Evolutionary conservation across 2,329 filamentous ascomycete genomes (phyloP), one percentile per base, ranked within the genome.

Genomic region (Rhexocercosporidium sp.): DNA sequence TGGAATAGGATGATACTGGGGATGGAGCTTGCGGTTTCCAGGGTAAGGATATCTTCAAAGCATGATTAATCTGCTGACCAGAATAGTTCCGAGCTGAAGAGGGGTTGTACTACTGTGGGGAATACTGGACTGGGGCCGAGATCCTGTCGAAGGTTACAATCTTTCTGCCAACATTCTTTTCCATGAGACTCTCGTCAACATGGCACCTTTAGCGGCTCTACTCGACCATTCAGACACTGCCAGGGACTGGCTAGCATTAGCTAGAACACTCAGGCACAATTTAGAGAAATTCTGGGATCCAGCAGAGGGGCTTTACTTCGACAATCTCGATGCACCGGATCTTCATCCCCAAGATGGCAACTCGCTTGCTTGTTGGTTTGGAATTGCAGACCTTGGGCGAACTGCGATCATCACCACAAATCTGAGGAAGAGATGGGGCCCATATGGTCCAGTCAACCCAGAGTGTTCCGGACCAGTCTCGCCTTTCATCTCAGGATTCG

Each of bases 301-400:
- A 2, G 62, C 74, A 2, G 78, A 78, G 3, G 79, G 79, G 20
- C 78, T 84, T 70, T 83, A 84, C 77, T 78, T 79, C 66, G 83
- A 84, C 73, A 85, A 85, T 27, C 29, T 61, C 22, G 49, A 61
- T 29, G 27, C 34, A 27, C 86, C 47, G 27, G 22, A 51, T 0
- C 78, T 91, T 1, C 79, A 85, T 67, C 86, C 87, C 0, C 88
- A 90, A 76, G 86, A 88, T 69, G 86, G 83, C 22, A 89, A 89
- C 76, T 82, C 83, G 60, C 81, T 88, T 76, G 83, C 85, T 0
- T 72, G 87, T 3, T 78, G 82, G 20, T 75, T 71, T 59, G 66
- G 66, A 25, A 67, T 73, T 27, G 69, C 70, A 2, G 39, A 71
- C 16, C 51, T 64, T 16, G 27, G 66, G 5, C 67, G 60, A 78